These are phyloP conservation scores for Neurospora sp. DNA, from an alignment of 495 filamentous ascomycete species.

Conservation along the genomic window DNA sequence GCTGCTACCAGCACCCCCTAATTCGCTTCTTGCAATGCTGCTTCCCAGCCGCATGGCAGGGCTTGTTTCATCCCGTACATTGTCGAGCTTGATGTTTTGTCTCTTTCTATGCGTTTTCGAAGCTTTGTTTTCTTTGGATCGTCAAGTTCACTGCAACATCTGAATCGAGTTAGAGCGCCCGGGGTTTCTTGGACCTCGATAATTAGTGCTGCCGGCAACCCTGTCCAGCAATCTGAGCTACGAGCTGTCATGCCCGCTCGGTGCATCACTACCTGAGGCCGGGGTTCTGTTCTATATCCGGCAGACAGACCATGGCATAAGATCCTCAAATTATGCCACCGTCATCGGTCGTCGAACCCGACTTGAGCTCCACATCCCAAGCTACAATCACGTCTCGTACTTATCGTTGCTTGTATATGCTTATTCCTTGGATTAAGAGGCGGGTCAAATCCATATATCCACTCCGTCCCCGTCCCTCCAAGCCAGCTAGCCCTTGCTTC, in stretches of 20 bases:
- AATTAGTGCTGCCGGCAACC: slow-evolving; percentile 21
- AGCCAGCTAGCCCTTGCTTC: slow-evolving; percentile 9
- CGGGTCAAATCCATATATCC: slow-evolving; percentile 28
- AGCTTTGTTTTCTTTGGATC: slow-evolving; percentile 25
- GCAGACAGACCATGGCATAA: slow-evolving; percentile 44
- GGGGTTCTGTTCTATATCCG: slow-evolving; percentile 41
- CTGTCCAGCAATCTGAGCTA: slow-evolving; percentile 26
- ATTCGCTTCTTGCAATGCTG: slow-evolving; percentile 37
- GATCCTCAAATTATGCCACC: slow-evolving; percentile 48
- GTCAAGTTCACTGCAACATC: slow-evolving; percentile 20
- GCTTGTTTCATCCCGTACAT: slow-evolving; percentile 35
- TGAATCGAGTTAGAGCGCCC: slow-evolving; percentile 31
- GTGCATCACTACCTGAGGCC: slow-evolving; percentile 40
- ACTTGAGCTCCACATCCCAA: slow-evolving; percentile 35
- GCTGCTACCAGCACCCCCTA: slow-evolving; percentile 13
- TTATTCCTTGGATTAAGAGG: slow-evolving; percentile 33
- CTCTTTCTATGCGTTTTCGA: slow-evolving; percentile 36
- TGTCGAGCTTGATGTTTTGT: slow-evolving; percentile 35
- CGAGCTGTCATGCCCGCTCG: slow-evolving; percentile 34
- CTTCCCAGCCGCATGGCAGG: slow-evolving; percentile 38
- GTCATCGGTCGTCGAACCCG: slow-evolving; percentile 37
- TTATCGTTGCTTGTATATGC: slow-evolving; percentile 38
- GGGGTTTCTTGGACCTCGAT: slow-evolving; percentile 21
- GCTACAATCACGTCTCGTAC: slow-evolving; percentile 41
- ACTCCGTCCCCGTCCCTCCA: slow-evolving; percentile 21